Base-by-base conservation (phyloP, 1,284 basidiomycete genomes). In the Heliocybe sulcata region DNA sequence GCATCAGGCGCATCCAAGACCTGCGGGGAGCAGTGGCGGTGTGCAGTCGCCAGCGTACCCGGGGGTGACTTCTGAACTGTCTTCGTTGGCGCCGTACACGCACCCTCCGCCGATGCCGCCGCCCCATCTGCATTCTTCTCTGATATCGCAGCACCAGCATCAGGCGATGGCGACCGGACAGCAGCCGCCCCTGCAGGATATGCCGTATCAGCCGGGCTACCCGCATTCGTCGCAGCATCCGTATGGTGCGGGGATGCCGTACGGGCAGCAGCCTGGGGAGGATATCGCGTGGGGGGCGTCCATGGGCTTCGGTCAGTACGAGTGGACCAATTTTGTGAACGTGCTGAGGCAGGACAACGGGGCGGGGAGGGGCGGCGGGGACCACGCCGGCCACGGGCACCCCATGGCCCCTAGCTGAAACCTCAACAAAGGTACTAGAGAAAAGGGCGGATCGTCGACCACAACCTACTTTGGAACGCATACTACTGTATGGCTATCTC, bases 241-340 rank as follows among this genome's bases (percentile, higher is more conserved):
- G 56, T 54, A 61, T 56, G 56, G 55, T 53, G 16, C 38, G 4
- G 38, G 38, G 4, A 45, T 57, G 56, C 52, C 54, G 55, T 67
- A 65, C 56, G 58, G 64, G 35, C 66, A 68, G 53, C 60, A 65
- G 2, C 64, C 69, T 35, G 68, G 69, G 54, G 71, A 71, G 56
- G 63, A 66, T 52, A 65, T 66, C 53, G 67, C 73, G 65, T 75
- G 73, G 73, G 71, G 71, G 49, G 67, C 71, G 51, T 69, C 68
- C 35, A 66, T 72, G 42, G 72, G 72, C 33, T 72, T 75, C 47
- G 71, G 66, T 50, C 63, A 69, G 54, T 67, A 66, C 45, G 71
- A 73, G 63, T 73, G 77, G 77, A 64, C 69, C 53, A 70, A 70
- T 56, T 77, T 80, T 59, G 64, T 78, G 58, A 69, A 76, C 57